Evolutionary conservation across 1,284 basidiomycete genomes (phyloP).

Genomic region (Tilletia horrida): DNA sequence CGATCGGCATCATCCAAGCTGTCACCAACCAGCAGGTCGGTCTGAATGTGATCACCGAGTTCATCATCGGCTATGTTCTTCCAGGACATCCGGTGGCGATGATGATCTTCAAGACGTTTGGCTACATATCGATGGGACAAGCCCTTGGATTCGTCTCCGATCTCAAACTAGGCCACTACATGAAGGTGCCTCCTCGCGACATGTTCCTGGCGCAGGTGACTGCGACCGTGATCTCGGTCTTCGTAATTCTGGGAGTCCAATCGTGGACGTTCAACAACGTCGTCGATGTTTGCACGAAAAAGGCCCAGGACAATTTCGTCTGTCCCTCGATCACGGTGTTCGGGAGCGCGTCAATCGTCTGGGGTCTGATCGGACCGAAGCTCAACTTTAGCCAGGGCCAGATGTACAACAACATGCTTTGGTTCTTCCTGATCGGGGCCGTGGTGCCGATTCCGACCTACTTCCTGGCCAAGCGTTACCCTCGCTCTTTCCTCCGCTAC

Average conservation of each 20-base stretch:
- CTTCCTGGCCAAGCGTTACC: constrained; percentile 14
- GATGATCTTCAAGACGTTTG: constrained; percentile 54
- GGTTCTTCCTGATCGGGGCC: constrained; percentile 16
- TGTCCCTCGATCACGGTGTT: constrained; percentile 3
- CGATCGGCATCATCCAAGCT: constrained; percentile 32
- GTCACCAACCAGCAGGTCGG: constrained; percentile 30
- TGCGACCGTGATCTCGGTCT: constrained; percentile 27
- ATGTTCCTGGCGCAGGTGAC: constrained; percentile 32
- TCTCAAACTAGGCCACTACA: constrained; percentile 64
- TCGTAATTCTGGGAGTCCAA: constrained; percentile 16
- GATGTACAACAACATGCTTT: neutral
- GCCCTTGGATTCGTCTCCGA: constrained; percentile 39
- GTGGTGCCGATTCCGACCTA: constrained; percentile 18
- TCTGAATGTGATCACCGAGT: constrained; percentile 37
- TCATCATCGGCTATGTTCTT: constrained; percentile 40
- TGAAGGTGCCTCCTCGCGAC: constrained; percentile 61
- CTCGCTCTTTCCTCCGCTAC: constrained; percentile 12
- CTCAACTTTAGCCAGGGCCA: neutral
- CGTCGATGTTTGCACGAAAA: constrained; percentile 13
- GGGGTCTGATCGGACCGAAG: constrained; percentile 21
- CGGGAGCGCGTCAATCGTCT: constrained; percentile 18
- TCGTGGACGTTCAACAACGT: constrained; percentile 16
- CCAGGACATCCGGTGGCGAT: constrained; percentile 40
- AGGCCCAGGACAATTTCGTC: constrained; percentile 12
- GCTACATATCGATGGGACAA: constrained; percentile 60